These are phyloP conservation scores for Rusavskia elegans DNA, from an alignment of 495 filamentous ascomycete species.

Conservation along the genomic window DNA sequence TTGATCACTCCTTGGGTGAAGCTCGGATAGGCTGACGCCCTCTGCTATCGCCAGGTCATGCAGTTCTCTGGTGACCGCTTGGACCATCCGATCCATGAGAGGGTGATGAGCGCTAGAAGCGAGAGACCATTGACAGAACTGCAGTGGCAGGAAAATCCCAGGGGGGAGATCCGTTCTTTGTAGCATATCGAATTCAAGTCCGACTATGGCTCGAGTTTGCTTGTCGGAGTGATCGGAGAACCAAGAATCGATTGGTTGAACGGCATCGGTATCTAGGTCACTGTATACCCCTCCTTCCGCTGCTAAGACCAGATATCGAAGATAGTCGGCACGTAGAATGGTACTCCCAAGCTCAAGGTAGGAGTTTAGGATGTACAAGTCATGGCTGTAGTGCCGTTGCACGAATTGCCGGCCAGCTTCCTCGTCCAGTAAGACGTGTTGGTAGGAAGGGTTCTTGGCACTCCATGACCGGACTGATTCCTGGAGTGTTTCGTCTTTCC, in stretches of 20 bases:
- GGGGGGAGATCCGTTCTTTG: neutral
- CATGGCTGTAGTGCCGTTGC: constrained; percentile 14
- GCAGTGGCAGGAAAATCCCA: neutral
- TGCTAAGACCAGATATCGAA: constrained; percentile 40
- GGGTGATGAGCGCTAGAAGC: constrained; percentile 1
- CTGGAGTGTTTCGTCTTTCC: neutral
- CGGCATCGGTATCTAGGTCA: constrained; percentile 39
- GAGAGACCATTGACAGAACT: constrained; percentile 8
- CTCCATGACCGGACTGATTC: constrained; percentile 14
- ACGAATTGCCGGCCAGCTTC: constrained; percentile 13
- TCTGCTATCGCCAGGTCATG: constrained; percentile 16
- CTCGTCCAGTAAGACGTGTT: constrained; percentile 18
- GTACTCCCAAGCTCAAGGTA: constrained; percentile 24
- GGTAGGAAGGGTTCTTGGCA: constrained; percentile 11
- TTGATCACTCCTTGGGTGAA: constrained; percentile 8
- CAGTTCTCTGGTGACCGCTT: constrained; percentile 18
- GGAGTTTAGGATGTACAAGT: constrained; percentile 23
- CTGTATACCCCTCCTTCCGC: constrained; percentile 41
- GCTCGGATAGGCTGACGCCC: constrained; percentile 11
- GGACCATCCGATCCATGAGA: constrained; percentile 12
- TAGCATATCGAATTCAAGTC: constrained; percentile 22
- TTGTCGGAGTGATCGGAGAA: constrained; percentile 29
- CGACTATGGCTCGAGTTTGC: constrained; percentile 21
- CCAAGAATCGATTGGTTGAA: constrained; percentile 31
- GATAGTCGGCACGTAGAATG: constrained; percentile 36